Evolutionary conservation across 768 basidiomycete genomes (phyloP).

Genomic region (Suillus bovinus): DNA sequence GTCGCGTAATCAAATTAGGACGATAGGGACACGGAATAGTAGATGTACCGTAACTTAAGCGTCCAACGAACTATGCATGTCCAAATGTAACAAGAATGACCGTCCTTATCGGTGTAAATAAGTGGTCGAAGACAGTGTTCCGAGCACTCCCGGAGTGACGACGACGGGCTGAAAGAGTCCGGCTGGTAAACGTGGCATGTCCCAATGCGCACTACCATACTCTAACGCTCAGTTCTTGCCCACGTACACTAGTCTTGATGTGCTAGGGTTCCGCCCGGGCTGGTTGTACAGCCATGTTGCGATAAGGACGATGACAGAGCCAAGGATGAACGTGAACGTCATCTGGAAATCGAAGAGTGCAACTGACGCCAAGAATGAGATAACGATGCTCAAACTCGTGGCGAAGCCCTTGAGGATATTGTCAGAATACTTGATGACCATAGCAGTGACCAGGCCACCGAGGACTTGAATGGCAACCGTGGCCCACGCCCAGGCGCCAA

Average conservation of each 20-base stretch:
- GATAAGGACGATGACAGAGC: conserved; percentile 78
- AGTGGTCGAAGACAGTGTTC: conserved; percentile 20
- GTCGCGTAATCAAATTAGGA: conserved; percentile 14
- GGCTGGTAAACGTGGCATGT: conserved; percentile 1
- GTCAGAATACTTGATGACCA: conserved; percentile 94
- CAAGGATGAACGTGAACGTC: conserved; percentile 82
- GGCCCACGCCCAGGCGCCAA: conserved; percentile 90
- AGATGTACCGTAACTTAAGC: conserved; percentile 24
- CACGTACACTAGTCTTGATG: conserved; percentile 29
- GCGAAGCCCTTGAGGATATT: conserved; percentile 95
- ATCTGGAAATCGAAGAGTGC: conserved; percentile 88
- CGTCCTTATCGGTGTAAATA: conserved; percentile 23
- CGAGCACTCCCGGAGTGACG: conserved; percentile 1
- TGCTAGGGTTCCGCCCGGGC: conserved; percentile 40
- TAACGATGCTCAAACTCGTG: conserved; percentile 89
- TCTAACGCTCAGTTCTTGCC: conserved; percentile 20
- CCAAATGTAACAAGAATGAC: conserved; percentile 29
- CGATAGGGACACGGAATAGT: conserved; percentile 16
- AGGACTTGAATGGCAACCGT: conserved; percentile 87
- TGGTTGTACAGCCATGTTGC: conserved; percentile 95
- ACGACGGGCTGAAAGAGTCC: conserved; percentile 1
- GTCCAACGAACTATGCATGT: conserved; percentile 15
- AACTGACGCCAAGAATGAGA: conserved; percentile 92
- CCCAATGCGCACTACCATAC: not conserved
- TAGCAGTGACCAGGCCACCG: conserved; percentile 89